Base-by-base conservation (phyloP, 495 filamentous ascomycete species). In the Xeromyces bisporus region DNA sequence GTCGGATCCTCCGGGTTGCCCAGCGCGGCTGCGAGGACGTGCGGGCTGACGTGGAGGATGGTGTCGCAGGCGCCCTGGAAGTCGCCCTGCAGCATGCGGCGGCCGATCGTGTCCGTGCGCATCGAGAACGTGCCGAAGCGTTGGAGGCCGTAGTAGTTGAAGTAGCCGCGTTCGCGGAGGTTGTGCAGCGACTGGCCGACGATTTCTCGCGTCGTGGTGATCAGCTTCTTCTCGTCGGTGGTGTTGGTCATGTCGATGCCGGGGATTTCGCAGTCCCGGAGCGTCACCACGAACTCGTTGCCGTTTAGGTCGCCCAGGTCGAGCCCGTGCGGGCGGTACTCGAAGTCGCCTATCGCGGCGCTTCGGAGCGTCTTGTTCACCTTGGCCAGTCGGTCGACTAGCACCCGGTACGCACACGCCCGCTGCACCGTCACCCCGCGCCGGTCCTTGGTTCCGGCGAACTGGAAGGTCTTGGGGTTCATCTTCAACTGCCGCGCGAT, bases 111-210 rank as follows among this genome's bases (percentile, higher is more conserved):
- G 39, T 93, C 79, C 1, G 89, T 96, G 3, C 81, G 72, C 3
- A 75, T 77, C 2, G 67, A 52, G 50, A 84, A 86, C 2, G 81
- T 79, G 15, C 89, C 89, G 41, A 97, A 97, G 8, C 89, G 73
- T 55, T 97, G 89, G 2, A 94, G 69, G 9, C 89, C 89, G 37
- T 79, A 97, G 58, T 96, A 96, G 51, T 97, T 96, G 50, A 96
- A 72, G 55, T 92, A 97, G 0, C 89, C 89, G 9, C 70, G 57
- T 26, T 68, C 49, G 31, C 53, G 51, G 6, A 85, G 59, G 16
- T 62, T 58, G 28, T 55, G 44, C 26, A 79, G 51, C 5, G 73
- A 58, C 1, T 59, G 44, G 8, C 53, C 55, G 3, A 94, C 62
- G 24, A 77, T 51, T 4, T 66, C 55, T 8, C 71, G 47, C 5